phyloP scores from a whole-genome alignment of 495 filamentous ascomycete species.

The Aspergillus egyptiacus region DNA sequence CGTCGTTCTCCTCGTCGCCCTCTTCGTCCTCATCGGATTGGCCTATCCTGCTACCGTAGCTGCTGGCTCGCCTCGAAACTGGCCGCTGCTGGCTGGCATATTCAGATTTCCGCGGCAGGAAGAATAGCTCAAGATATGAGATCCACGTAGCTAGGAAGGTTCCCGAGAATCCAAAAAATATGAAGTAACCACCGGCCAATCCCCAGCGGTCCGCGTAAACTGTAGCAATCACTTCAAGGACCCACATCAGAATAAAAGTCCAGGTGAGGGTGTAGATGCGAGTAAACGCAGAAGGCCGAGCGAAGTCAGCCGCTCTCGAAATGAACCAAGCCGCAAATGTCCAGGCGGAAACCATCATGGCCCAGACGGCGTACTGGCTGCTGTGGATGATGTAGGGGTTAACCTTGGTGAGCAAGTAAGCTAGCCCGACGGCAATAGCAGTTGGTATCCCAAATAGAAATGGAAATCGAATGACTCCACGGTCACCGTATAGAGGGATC shows the following conservation, averaged over 20 bases:
- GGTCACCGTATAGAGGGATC: constrained; percentile 65
- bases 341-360: constrained; percentile 80
- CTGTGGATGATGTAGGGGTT: constrained; percentile 87
- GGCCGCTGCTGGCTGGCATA: constrained; percentile 43
- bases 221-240: constrained; percentile 64
- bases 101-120: constrained; percentile 61
- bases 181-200: constrained; percentile 73
- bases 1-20: constrained; percentile 38
- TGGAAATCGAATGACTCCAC: constrained; percentile 79
- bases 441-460: constrained; percentile 66
- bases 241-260: constrained; percentile 71
- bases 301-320: constrained; percentile 71
- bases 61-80: constrained; percentile 38
- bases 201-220: constrained; percentile 64
- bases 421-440: constrained; percentile 62
- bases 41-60: constrained; percentile 35
- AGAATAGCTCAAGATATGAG: constrained; percentile 71
- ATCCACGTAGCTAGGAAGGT: constrained; percentile 69
- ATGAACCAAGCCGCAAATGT: constrained; percentile 78
- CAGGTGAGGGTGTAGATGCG: constrained; percentile 76
- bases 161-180: constrained; percentile 72
- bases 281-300: constrained; percentile 81
- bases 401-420: constrained; percentile 69
- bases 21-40: constrained; percentile 34
- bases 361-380: constrained; percentile 76